Base-by-base conservation (phyloP, 2,329 filamentous ascomycete genomes). In the Colletotrichum orbiculare region DNA sequence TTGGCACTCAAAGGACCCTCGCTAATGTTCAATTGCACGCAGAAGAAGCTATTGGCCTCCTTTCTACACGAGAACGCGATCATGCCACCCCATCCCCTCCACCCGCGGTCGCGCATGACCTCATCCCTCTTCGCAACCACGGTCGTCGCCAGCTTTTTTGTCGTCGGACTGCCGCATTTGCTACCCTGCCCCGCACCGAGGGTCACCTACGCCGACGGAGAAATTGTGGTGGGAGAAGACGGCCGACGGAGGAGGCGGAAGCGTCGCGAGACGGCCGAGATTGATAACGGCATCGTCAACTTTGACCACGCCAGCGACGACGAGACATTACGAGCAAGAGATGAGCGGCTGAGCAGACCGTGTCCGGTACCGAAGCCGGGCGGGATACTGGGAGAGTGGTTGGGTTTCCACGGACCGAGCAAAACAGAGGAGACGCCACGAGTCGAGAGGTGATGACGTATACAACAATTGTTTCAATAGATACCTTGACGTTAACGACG, bases 121-220 rank as follows among this genome's bases (percentile, higher is more conserved):
- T 94, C 92, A 61, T 96, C 94, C 49, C 90, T 99, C 66, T 99
- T 99, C 82, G 94, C 93, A 54, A 93, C 91, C n/a, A 98, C 95
- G 1, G 87, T 98, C 59, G 85, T 92, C 68, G 89, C 94, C 38
- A 96, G 92, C 71, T 97, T 99, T 78, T 86, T 97, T 68, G 94
- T 99, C 67, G 96, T 99, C 57, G 93, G 88, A 37, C 83, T 97
- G 48, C 96, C 96, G 25, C 96, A 99, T 77, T 75, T 96, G 37
- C 87, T 99, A 15, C 96, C 96, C 2, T 99, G 96, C 75, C 96
- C 96, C 1, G 92, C 93, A 49, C 92, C 92, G 2, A 86, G 92
- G 69, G 82, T 87, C 38, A 87, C 89, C 39, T 90, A 91, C 71
- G 91, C 93, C 71, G 94, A 97, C 76, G 89, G 89, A 33, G 81